phyloP scores from a whole-genome alignment of 306 rosid genomes.

The Cicer judaicum region DNA sequence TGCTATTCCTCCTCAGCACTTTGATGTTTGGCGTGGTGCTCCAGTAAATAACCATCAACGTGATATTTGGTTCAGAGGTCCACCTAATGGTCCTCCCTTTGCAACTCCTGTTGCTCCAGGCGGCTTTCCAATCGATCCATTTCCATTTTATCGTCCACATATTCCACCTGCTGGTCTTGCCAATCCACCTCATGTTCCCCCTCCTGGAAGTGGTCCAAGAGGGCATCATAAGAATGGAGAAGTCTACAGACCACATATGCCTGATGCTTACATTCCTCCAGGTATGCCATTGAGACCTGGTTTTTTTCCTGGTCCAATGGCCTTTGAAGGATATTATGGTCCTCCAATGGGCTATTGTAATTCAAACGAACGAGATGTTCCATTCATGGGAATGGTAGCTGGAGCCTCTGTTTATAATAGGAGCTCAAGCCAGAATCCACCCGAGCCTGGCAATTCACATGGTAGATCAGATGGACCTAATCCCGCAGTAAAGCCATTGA shows the following conservation, averaged over 20 bases:
- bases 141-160: constrained; percentile 76
- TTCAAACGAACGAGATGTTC: constrained; percentile 75
- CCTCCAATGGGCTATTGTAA: constrained; percentile 74
- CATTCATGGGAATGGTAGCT: constrained; percentile 71
- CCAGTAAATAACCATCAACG: constrained; percentile 75
- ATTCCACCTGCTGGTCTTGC: constrained; percentile 67
- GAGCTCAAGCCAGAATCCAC: constrained; percentile 60
- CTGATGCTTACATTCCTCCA: constrained; percentile 70
- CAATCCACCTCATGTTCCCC: constrained; percentile 65
- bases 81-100: constrained; percentile 78
- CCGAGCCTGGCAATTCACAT: constrained; percentile 61
- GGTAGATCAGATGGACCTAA: constrained; percentile 62
- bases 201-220: constrained; percentile 70
- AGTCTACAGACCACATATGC: constrained; percentile 79
- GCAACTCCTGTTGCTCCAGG: constrained; percentile 71
- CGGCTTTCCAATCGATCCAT: constrained; percentile 81
- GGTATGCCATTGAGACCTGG: constrained; percentile 85
- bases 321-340: constrained; percentile 73
- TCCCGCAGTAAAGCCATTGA: constrained; percentile 51
- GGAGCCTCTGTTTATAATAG: constrained; percentile 66
- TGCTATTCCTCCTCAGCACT: constrained; percentile 65
- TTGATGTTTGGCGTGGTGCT: constrained; percentile 79
- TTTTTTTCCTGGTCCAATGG: constrained; percentile 73
- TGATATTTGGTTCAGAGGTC: constrained; percentile 88
- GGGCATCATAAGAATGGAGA: constrained; percentile 84